These are phyloP conservation scores for Miscanthus lutarioriparius DNA, from an alignment of 176 grass and related monocot genomes.

Conservation along the genomic window DNA sequence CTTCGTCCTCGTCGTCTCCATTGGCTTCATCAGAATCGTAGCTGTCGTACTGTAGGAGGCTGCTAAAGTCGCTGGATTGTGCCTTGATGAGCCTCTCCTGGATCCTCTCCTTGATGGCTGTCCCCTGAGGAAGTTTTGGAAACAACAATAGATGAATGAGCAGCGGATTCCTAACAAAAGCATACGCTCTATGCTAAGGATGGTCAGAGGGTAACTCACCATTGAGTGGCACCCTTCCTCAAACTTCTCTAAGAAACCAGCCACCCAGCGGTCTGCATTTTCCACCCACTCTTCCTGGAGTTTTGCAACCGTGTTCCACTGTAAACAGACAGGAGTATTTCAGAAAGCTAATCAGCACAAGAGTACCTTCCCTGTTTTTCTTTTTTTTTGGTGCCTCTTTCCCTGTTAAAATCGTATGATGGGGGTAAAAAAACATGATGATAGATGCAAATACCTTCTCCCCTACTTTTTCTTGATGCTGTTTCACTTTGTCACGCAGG, in stretches of 20 bases:
- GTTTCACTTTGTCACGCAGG: constrained; percentile 83
- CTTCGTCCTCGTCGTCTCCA: constrained; percentile 8
- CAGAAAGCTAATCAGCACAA: background rate
- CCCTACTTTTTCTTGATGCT: constrained; percentile 92
- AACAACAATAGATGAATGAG: constrained; percentile 10
- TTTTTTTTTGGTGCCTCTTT: too few relatives aligned
- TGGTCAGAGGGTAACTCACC: constrained; percentile 43
- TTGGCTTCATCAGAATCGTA: constrained; percentile 39
- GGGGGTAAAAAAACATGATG: background rate
- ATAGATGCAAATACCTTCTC: constrained; percentile 66
- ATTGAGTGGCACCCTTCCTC: constrained; percentile 96
- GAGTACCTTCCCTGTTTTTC: background rate
- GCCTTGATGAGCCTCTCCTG: constrained; percentile 78
- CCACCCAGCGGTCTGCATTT: constrained; percentile 98
- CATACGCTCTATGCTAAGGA: background rate
- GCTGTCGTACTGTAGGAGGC: constrained; percentile 69
- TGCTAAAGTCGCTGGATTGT: constrained; percentile 68
- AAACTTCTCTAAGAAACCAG: constrained; percentile 93
- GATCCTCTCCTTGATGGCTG: constrained; percentile 80
- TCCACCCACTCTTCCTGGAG: constrained; percentile 98
- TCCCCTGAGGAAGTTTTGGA: constrained; percentile 52
- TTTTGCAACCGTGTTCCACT: constrained; percentile 75
- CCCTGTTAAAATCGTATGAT: background rate
- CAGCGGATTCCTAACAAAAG: background rate
- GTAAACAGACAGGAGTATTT: constrained; percentile 24